A percentile compares a stretch with the other conserved stretches of the same genome.
Conservation (phyloP, 139 green algal species). For the Ettlia oleoabundans region DNA sequence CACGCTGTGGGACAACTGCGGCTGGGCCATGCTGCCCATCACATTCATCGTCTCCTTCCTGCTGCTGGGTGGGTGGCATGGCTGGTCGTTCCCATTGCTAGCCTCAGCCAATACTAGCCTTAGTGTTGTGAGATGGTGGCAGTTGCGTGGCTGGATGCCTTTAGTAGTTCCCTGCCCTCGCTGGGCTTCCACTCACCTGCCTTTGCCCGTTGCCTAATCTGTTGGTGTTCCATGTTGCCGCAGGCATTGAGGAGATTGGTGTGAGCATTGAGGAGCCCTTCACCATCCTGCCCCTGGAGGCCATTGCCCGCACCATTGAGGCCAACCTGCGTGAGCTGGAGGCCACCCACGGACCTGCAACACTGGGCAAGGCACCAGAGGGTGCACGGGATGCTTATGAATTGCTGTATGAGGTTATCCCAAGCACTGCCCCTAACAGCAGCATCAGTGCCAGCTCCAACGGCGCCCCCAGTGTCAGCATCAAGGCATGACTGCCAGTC, state of each 20-base stretch:
- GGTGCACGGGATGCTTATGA: neutral
- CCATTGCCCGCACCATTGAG: constrained; percentile 14
- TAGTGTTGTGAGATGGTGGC: too few relatives aligned
- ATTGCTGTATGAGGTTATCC: neutral
- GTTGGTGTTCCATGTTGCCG: too few relatives aligned
- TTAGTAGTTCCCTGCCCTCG: too few relatives aligned
- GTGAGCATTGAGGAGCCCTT: constrained; percentile 55
- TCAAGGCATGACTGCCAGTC: neutral
- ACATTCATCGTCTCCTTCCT: constrained; percentile 68
- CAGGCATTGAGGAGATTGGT: constrained; percentile 37
- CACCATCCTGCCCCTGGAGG: constrained; percentile 55
- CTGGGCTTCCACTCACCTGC: too few relatives aligned
- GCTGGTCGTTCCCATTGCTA: neutral
- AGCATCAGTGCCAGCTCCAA: neutral
- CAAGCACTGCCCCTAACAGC: neutral
- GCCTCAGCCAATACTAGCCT: neutral
- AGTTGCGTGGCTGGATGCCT: too few relatives aligned
- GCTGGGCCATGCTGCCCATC: constrained; percentile 69
- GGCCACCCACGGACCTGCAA: neutral
- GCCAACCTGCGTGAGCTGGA: constrained; percentile 2
- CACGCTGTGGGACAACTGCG: constrained; percentile 68
- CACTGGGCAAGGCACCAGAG: neutral
- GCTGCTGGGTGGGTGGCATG: constrained; percentile 67
- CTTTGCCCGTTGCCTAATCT: too few relatives aligned
- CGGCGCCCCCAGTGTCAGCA: neutral